Evolutionary conservation across 2,329 filamentous ascomycete species (phyloP).

Genomic region (Neonectria faginata): DNA sequence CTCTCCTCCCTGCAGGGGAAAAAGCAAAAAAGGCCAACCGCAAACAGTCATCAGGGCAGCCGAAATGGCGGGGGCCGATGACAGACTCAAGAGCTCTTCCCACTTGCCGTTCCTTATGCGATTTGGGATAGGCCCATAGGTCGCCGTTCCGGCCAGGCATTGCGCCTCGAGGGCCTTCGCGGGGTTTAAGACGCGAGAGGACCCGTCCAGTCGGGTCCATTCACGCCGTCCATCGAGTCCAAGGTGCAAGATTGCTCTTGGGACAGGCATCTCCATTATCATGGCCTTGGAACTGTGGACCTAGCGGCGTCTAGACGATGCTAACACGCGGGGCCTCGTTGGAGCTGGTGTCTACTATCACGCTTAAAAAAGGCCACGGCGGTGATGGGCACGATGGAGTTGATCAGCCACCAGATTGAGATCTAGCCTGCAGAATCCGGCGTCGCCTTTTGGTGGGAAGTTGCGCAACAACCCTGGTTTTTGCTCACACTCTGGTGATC

Average conservation of each 20-base stretch:
- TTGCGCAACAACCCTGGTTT: too few relatives aligned
- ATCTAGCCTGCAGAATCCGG: neutral
- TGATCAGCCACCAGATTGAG: slow-evolving; percentile 22
- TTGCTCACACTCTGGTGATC: too few relatives aligned
- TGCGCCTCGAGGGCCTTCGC: neutral
- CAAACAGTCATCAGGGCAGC: too few relatives aligned
- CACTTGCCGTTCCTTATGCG: neutral
- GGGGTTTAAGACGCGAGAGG: neutral
- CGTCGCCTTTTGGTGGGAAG: too few relatives aligned
- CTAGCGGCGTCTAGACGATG: neutral
- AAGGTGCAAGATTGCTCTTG: too few relatives aligned
- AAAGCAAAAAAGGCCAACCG: too few relatives aligned
- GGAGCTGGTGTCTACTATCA: neutral
- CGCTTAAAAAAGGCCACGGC: neutral
- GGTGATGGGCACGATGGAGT: neutral
- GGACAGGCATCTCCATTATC: neutral
- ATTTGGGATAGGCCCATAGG: neutral
- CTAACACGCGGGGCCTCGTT: neutral
- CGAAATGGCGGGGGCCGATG: too few relatives aligned
- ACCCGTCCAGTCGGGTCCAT: neutral
- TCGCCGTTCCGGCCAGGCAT: slow-evolving; percentile 2
- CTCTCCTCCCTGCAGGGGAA: too few relatives aligned
- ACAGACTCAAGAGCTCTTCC: neutral
- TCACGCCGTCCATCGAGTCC: neutral
- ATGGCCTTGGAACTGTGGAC: neutral